Evolutionary conservation across 139 green algal species (phyloP).

Genomic region (Chloropicon primus): DNA sequence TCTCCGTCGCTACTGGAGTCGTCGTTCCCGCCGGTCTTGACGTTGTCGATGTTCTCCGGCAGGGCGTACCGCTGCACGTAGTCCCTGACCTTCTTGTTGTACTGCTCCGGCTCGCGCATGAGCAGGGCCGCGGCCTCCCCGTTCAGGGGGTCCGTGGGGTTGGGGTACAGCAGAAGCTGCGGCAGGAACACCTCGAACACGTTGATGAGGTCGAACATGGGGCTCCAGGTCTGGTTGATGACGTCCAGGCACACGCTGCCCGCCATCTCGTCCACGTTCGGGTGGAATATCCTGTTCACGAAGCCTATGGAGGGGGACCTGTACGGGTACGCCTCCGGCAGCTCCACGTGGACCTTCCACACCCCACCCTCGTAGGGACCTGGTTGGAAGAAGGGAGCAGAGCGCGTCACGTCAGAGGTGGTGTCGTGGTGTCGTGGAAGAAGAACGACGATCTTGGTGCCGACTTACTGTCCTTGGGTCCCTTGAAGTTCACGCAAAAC

Average conservation of each 20-base stretch:
- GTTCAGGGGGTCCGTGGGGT: conserved; percentile 93
- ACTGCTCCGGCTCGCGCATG: conserved; percentile 84
- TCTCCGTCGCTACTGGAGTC: not conserved
- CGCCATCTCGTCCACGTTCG: conserved; percentile 92
- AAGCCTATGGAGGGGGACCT: conserved; percentile 93
- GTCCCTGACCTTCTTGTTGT: conserved; percentile 74
- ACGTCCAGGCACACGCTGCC: conserved; percentile 96
- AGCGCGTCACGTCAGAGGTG: conserved; percentile 9
- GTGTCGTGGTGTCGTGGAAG: not conserved
- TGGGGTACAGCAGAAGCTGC: conserved; percentile 97
- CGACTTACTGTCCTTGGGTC: conserved; percentile 64
- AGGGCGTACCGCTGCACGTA: not conserved
- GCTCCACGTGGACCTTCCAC: conserved; percentile 93
- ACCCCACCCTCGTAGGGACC: conserved; percentile 84
- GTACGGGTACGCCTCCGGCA: conserved; percentile 85
- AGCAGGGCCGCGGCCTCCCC: conserved; percentile 92
- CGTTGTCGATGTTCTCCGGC: conserved; percentile 5
- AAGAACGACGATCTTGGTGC: not conserved
- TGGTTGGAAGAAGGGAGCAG: conserved; percentile 16
- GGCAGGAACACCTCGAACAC: conserved; percentile 98
- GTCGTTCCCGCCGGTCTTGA: not conserved
- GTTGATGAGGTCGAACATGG: conserved; percentile 99
- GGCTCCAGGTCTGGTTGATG: conserved; percentile 98
- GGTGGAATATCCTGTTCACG: conserved; percentile 95
- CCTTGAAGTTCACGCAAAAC: conserved; percentile 81